phyloP scores from a whole-genome alignment of 768 basidiomycete genomes.

The Tulasnella sp. region DNA sequence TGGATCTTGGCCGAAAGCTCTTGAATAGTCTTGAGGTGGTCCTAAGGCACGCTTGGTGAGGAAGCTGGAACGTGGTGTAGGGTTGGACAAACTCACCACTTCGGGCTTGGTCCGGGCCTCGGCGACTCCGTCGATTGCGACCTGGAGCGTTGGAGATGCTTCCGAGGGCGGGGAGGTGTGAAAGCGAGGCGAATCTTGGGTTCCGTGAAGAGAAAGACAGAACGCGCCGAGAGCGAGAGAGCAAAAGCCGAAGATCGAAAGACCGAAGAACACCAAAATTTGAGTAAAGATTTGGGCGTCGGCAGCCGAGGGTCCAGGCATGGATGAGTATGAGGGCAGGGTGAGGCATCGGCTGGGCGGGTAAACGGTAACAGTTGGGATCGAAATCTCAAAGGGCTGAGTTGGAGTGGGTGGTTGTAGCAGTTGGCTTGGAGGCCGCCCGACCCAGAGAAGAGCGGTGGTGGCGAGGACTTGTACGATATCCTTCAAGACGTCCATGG shows the following conservation, averaged over 20 bases:
- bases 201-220: background rate
- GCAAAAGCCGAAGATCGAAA: background rate
- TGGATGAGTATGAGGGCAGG: background rate
- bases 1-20: background rate
- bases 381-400: background rate
- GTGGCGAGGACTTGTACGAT: background rate
- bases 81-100: background rate
- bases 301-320: background rate
- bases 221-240: background rate
- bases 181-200: background rate
- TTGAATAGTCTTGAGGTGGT: background rate
- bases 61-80: background rate
- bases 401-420: background rate
- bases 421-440: background rate
- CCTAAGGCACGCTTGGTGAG: background rate
- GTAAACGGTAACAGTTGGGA: background rate
- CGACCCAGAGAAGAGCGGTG: background rate
- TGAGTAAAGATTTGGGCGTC: background rate
- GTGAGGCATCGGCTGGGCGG: background rate
- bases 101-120: background rate
- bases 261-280: background rate
- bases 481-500: background rate
- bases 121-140: background rate
- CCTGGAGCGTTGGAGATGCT: background rate
- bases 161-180: background rate